phyloP scores from a whole-genome alignment of 1,139 yeast genomes.

The Arxiozyma slooffiae region DNA sequence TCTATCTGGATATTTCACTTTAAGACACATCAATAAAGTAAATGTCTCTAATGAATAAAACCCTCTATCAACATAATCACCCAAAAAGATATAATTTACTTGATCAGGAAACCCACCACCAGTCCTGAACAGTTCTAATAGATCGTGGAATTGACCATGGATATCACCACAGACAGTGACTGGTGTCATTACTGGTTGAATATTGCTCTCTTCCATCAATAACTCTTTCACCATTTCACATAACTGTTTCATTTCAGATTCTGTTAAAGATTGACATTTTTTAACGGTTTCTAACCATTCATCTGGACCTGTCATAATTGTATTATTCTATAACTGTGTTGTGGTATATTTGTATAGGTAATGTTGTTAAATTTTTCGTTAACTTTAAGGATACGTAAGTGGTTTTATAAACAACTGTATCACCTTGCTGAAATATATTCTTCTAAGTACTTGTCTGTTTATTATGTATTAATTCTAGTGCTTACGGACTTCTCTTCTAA shows the following conservation, averaged over 20 bases:
- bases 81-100: slow-evolving; percentile 71
- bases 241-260: slow-evolving; percentile 88
- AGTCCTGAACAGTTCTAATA: slow-evolving; percentile 80
- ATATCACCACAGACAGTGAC: slow-evolving; percentile 99
- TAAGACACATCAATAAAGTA: slow-evolving; percentile 79
- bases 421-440: no score
- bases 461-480: no score
- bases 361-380: background rate
- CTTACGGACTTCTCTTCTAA: no score
- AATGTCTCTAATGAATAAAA: slow-evolving; percentile 89
- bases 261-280: slow-evolving; percentile 81
- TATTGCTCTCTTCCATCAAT: slow-evolving; percentile 87
- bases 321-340: background rate
- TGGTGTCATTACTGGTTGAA: slow-evolving; percentile 93
- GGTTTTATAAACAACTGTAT: no score
- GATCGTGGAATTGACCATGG: slow-evolving; percentile 95
- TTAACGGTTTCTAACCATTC: slow-evolving; percentile 92
- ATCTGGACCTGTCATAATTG: slow-evolving; percentile 56
- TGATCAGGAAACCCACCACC: slow-evolving; percentile 88
- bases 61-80: slow-evolving; percentile 96
- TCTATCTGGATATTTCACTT: slow-evolving; percentile 77
- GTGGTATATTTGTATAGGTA: background rate
- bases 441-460: no score
- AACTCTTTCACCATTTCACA: slow-evolving; percentile 90
- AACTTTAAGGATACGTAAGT: background rate